Evolutionary conservation across 768 basidiomycete genomes (phyloP), one percentile per base, ranked within the genome.

Genomic region (Galerina sulciceps): DNA sequence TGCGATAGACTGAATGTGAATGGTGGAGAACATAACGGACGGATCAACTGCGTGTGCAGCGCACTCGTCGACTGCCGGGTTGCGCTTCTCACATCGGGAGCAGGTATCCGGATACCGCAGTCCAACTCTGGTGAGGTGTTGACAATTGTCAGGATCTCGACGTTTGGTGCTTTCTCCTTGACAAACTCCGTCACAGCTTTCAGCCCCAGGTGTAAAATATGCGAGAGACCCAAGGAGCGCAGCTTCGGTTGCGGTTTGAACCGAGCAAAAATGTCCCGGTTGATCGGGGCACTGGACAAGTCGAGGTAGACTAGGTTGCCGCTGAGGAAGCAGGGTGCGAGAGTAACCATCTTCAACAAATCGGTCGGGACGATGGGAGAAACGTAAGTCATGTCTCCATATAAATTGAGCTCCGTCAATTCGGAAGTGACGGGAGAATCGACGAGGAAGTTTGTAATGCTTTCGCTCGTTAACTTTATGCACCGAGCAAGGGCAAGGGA

Each of bases 401-500:
- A 97, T 4, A 99, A 82, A 57, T 91, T 92, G 34, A 99, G 81
- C 68, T 99, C 93, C 36, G 76, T 79, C 52, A 96, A 76, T 41
- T 80, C 77, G 35, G 72, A 71, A 2, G 89, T 84, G 4, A 85
- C 87, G 0, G 84, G 84, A 1, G 91, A 88, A 23, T 84, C 73
- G 42, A 91, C 71, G 50, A 97, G 78, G 75, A 97, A 89, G 22
- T 82, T 72, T 47, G 83, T 84, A 68, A 98, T 85, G 46, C 91
- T 86, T 57, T 87, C 83, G 59, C 93, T 87, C 0, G 92, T 90
- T 35, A 99, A 77, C 62, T 89, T 88, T 55, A 87, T 87, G 77
- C 96, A 98, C 14, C 95, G 85, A 22, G 90, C 91, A 23, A 99
- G 79, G 11, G 91, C 89, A 50, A 99, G 83, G 0, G 93, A 90